Conservation (phyloP, 768 basidiomycete genomes). For the Mrakia blollopis region DNA sequence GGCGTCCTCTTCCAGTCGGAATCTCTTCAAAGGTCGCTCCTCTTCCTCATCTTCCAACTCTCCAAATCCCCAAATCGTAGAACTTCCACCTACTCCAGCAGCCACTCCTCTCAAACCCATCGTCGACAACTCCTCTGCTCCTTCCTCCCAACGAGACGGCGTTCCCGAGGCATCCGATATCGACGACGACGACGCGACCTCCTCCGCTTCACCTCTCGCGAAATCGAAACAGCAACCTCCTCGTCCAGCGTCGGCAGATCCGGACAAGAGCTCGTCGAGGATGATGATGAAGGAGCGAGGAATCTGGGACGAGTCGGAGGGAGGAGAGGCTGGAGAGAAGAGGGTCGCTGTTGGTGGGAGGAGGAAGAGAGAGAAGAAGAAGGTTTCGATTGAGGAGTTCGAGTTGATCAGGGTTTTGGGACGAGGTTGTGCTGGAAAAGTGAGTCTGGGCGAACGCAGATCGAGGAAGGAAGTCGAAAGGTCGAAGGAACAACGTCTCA, state of each 20-base stretch:
- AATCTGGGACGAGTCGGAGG: slow-evolving; percentile 41
- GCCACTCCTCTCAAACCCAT: not conserved
- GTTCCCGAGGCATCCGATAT: not conserved
- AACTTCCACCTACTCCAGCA: not conserved
- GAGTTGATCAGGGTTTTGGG: slow-evolving; percentile 96
- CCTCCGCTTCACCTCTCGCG: not conserved
- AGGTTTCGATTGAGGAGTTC: slow-evolving; percentile 83
- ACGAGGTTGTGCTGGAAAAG: slow-evolving; percentile 96
- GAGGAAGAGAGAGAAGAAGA: slow-evolving; percentile 51
- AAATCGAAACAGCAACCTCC: slow-evolving; percentile 49
- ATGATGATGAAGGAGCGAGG: slow-evolving; percentile 44
- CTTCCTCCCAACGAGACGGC: too few relatives aligned
- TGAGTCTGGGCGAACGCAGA: slow-evolving; percentile 42
- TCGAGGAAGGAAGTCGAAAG: not conserved
- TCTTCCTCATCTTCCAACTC: not conserved
- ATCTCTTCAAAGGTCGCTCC: not conserved
- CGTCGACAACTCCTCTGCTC: not conserved
- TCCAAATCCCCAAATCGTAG: not conserved
- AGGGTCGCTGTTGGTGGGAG: slow-evolving; percentile 53
- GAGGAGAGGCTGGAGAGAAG: slow-evolving; percentile 43
- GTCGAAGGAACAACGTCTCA: not conserved
- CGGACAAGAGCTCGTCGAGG: slow-evolving; percentile 52
- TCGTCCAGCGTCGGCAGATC: slow-evolving; percentile 77
- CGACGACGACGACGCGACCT: not conserved
- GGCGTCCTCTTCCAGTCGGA: not conserved